A percentile compares a stretch with the other conserved stretches of the same genome.
Conservation (phyloP, 371 early-diverging fungal genomes). For the Mucor velutinosus region DNA sequence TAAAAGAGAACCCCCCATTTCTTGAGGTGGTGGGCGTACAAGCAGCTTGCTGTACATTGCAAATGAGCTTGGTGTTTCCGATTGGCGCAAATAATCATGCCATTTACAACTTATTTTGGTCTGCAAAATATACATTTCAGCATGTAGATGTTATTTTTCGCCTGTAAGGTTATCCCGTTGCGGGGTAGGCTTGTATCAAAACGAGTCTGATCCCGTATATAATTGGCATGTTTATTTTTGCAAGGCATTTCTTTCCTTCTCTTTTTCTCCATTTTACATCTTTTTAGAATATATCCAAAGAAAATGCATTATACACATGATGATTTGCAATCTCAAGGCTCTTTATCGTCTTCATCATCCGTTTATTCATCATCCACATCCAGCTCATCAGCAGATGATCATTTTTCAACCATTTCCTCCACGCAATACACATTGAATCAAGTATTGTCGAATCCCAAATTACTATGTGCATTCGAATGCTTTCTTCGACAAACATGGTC, state of each 20-base stretch:
- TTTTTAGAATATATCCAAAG: slow-evolving; percentile 6
- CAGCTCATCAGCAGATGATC: slow-evolving; percentile 2
- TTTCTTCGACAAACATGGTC: slow-evolving; percentile 30
- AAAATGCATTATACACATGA: slow-evolving; percentile 16
- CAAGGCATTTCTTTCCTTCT: not conserved
- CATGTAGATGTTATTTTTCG: too few relatives aligned
- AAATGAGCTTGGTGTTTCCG: slow-evolving; percentile 9
- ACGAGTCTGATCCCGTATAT: not conserved
- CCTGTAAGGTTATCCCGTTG: too few relatives aligned
- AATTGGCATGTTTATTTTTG: not conserved
- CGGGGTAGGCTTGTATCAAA: too few relatives aligned
- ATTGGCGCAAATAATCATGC: slow-evolving; percentile 35
- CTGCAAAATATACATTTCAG: not conserved
- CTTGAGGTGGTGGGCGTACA: not conserved
- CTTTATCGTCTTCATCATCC: slow-evolving; percentile 23
- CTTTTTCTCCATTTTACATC: not conserved
- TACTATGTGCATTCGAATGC: slow-evolving; percentile 28
- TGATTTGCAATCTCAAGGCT: slow-evolving; percentile 17
- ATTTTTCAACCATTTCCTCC: not conserved
- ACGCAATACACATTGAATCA: slow-evolving; percentile 19
- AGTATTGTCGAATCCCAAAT: slow-evolving; percentile 32
- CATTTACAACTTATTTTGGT: not conserved
- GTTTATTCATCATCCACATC: slow-evolving; percentile 18
- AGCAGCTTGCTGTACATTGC: not conserved
- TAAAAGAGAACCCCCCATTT: not conserved